Conservation (phyloP, 176 grass and related monocot genomes). For the Sorghum bicolor region Sorghum_bicolor_NCBIv3 NC_012875.2:50506501-50507000, state of each 20-base stretch:
- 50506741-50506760: not conserved
- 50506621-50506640: not conserved
- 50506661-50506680: not conserved
- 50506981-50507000: too few relatives aligned
- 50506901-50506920: too few relatives aligned
- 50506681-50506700: not conserved
- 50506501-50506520: too few relatives aligned
- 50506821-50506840: too few relatives aligned
- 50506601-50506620: not conserved
- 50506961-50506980: too few relatives aligned
- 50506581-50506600: not conserved
- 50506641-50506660: not conserved
- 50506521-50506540: not conserved
- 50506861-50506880: too few relatives aligned
- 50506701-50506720: not conserved
- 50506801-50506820: too few relatives aligned
- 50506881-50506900: too few relatives aligned
- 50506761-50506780: not conserved
- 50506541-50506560: not conserved
- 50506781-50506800: conserved; percentile 1
- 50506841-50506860: too few relatives aligned
- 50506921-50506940: too few relatives aligned
- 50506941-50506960: too few relatives aligned
- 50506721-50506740: not conserved
- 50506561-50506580: not conserved